Conservation (phyloP, 2,329 filamentous ascomycete species). For the Ceratocystiopsis sp. region DNA sequence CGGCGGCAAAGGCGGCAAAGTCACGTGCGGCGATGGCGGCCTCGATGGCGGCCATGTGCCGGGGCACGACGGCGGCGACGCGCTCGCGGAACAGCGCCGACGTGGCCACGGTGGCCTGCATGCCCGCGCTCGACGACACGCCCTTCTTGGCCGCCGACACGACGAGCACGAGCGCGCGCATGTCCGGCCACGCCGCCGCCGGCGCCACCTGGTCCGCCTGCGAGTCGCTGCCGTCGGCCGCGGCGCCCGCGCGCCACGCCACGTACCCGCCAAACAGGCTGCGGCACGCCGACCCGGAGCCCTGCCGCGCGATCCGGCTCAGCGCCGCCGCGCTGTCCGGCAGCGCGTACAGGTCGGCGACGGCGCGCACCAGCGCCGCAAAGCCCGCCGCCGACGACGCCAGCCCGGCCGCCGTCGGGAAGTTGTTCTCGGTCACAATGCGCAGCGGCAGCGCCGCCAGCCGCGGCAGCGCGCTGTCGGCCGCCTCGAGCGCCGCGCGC, state of each 20-base stretch:
- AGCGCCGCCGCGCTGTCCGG: conserved; percentile 67
- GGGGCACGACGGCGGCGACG: conserved; percentile 50
- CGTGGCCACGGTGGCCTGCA: conserved; percentile 92
- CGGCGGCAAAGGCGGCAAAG: conserved; percentile 71
- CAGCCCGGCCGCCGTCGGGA: conserved; percentile 89
- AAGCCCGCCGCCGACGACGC: conserved; percentile 55
- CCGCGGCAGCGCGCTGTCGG: conserved; percentile 60
- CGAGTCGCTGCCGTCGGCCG: conserved; percentile 69
- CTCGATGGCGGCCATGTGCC: conserved; percentile 14
- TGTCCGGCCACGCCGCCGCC: conserved; percentile 82
- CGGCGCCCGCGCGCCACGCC: conserved; percentile 71
- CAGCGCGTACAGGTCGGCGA: conserved; percentile 82
- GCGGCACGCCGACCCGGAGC: conserved; percentile 86
- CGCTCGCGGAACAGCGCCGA: conserved; percentile 73
- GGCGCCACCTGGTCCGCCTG: conserved; percentile 77
- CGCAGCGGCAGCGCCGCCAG: conserved; percentile 62
- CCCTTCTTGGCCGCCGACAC: conserved; percentile 91
- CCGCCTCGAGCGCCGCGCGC: conserved; percentile 56
- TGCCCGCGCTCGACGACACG: conserved; percentile 79
- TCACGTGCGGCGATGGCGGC: conserved; percentile 33
- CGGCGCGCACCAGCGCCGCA: conserved; percentile 59
- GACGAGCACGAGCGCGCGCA: conserved; percentile 84
- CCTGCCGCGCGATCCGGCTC: conserved; percentile 78
- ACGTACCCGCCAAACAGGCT: conserved; percentile 92
- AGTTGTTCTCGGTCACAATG: conserved; percentile 95